These are phyloP conservation scores for Auricularia sp. DNA, from an alignment of 768 basidiomycete genomes.

Conservation along the genomic window DNA sequence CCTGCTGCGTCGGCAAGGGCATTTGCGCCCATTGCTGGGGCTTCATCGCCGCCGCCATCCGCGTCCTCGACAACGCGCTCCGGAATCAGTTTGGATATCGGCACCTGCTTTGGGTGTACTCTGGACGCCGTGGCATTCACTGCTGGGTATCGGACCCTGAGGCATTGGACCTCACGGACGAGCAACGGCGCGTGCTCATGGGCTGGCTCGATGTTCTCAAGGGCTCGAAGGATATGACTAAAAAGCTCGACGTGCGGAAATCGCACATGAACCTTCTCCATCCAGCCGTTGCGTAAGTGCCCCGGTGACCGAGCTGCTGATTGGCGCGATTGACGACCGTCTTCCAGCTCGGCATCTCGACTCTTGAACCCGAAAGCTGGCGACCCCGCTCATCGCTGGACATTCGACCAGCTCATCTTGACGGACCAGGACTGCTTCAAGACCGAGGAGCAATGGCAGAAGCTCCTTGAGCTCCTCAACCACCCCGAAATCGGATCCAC, in stretches of 20 bases:
- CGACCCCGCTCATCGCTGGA: conserved; percentile 22
- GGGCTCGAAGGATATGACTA: conserved; percentile 69
- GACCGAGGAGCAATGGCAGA: conserved; percentile 58
- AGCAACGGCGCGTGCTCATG: conserved; percentile 81
- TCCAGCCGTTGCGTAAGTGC: conserved; percentile 58
- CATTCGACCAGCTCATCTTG: conserved; percentile 60
- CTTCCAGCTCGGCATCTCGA: background rate
- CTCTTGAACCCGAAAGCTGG: background rate
- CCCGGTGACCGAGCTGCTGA: background rate
- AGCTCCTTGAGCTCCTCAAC: conserved; percentile 65
- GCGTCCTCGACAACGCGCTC: conserved; percentile 68
- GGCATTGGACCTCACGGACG: conserved; percentile 85
- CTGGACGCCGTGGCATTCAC: conserved; percentile 96
- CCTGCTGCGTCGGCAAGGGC: conserved; percentile 83
- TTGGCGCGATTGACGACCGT: background rate
- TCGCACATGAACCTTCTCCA: conserved; percentile 36
- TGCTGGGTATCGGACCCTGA: conserved; percentile 89
- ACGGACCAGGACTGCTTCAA: conserved; percentile 78
- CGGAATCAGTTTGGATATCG: conserved; percentile 85
- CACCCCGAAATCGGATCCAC: conserved; percentile 38
- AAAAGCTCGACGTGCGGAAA: conserved; percentile 66
- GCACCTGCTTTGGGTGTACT: conserved; percentile 95
- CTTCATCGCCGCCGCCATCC: conserved; percentile 88
- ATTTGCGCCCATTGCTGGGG: conserved; percentile 93
- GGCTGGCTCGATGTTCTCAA: conserved; percentile 76